These are phyloP conservation scores for Metschnikowia sp. DNA, from an alignment of 805 yeast species.

Conservation along the genomic window DNA sequence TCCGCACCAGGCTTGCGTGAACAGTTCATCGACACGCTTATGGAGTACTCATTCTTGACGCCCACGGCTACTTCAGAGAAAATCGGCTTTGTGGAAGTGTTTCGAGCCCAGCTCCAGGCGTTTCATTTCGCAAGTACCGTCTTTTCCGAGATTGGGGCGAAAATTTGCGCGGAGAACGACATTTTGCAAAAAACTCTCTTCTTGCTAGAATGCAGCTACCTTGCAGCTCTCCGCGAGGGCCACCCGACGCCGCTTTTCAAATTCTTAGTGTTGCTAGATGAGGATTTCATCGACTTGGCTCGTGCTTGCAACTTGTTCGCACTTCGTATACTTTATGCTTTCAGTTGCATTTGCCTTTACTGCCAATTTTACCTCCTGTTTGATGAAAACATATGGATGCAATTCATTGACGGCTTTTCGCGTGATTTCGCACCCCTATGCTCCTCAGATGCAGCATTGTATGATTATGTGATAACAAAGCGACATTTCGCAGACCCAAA, in stretches of 20 bases:
- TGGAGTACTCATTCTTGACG: constrained; percentile 3
- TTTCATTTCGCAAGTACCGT: constrained; percentile 1
- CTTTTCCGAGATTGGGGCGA: constrained; percentile 10
- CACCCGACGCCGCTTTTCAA: constrained; percentile 32
- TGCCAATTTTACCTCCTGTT: constrained; percentile 22
- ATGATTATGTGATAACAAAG: constrained; percentile 6
- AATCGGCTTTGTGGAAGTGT: constrained; percentile 7
- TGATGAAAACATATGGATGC: constrained; percentile 27
- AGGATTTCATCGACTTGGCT: constrained; percentile 19
- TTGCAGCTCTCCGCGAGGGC: constrained; percentile 14
- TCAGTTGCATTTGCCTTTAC: constrained; percentile 19
- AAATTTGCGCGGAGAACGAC: constrained; percentile 9
- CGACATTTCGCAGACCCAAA: not conserved
- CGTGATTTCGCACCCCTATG: constrained; percentile 1
- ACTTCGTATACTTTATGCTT: constrained; percentile 22
- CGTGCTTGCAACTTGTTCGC: constrained; percentile 24
- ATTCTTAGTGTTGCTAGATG: constrained; percentile 21
- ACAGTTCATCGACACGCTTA: constrained; percentile 2
- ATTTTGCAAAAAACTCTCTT: constrained; percentile 7
- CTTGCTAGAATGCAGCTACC: constrained; percentile 14
- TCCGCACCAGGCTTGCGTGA: constrained; percentile 6
- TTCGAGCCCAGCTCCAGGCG: constrained; percentile 5
- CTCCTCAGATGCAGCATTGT: constrained; percentile 6
- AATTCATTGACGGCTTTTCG: constrained; percentile 22
- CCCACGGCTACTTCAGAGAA: constrained; percentile 1